Evolutionary conservation across 495 filamentous ascomycete species (phyloP).

Genomic region (Neurospora sublineolata): DNA sequence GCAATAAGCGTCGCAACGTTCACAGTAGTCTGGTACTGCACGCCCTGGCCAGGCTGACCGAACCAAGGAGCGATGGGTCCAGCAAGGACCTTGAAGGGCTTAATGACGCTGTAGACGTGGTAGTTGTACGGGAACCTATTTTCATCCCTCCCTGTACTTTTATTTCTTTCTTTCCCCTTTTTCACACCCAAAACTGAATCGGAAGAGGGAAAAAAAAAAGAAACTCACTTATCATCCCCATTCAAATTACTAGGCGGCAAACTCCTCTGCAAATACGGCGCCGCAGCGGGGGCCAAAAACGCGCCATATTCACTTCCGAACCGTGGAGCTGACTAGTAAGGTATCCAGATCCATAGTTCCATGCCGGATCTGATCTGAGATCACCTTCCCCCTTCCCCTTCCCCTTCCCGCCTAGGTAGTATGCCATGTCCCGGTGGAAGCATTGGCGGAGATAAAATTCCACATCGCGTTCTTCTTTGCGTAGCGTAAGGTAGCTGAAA

Average conservation of each 20-base stretch:
- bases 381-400: neutral
- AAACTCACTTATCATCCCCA: constrained; percentile 18
- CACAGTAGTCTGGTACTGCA: constrained; percentile 29
- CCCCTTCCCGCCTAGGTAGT: too few relatives aligned
- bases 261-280: constrained; percentile 41
- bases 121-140: constrained; percentile 41
- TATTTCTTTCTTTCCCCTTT: neutral
- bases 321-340: neutral
- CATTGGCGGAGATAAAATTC: neutral
- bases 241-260: constrained; percentile 42
- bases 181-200: too few relatives aligned
- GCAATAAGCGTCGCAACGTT: constrained; percentile 9
- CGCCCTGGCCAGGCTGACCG: constrained; percentile 45
- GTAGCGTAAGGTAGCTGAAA: neutral
- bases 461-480: neutral
- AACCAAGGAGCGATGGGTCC: constrained; percentile 48
- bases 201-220: neutral
- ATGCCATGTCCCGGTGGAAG: neutral
- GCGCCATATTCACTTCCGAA: constrained; percentile 36
- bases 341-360: neutral
- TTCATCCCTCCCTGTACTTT: neutral
- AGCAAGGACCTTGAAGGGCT: constrained; percentile 29
- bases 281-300: constrained; percentile 35
- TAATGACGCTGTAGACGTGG: constrained; percentile 39
- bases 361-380: neutral